These are phyloP conservation scores for Mitragyna speciosa DNA, from an alignment of 257 asterid genomes.

Conservation along the genomic window DNA sequence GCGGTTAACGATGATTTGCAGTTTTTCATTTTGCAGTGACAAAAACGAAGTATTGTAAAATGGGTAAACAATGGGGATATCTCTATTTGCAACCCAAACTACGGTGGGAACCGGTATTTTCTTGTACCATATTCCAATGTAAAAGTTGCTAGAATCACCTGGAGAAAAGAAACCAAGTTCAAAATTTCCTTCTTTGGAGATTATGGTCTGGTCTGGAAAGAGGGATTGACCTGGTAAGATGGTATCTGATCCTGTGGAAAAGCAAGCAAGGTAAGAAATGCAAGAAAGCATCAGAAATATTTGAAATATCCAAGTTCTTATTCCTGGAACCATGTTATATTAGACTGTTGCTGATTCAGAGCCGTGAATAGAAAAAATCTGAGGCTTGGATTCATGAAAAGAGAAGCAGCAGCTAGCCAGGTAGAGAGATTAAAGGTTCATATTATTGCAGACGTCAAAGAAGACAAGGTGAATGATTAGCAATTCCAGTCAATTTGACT, in stretches of 20 bases:
- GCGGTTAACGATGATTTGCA: neutral
- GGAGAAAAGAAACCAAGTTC: slow-evolving; percentile 5
- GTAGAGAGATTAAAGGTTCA: neutral
- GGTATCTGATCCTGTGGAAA: slow-evolving; percentile 23
- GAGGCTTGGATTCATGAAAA: neutral
- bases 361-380: neutral
- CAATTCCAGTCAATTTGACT: no score
- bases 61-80: no score
- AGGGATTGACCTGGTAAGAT: slow-evolving; percentile 28
- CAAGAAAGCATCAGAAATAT: neutral
- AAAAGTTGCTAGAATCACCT: neutral
- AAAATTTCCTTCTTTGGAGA: slow-evolving; percentile 27
- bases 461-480: neutral
- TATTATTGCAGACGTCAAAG: neutral
- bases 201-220: slow-evolving; percentile 22
- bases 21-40: neutral
- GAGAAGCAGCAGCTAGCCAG: neutral
- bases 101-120: neutral
- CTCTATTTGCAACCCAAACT: neutral
- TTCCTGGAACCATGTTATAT: neutral
- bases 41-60: neutral
- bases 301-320: neutral
- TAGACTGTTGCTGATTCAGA: neutral
- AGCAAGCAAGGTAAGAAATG: neutral
- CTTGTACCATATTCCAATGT: slow-evolving; percentile 11